These are phyloP conservation scores for Saussurea involucrata DNA, from an alignment of 129 eudicot species.

Conservation along the genomic window DNA sequence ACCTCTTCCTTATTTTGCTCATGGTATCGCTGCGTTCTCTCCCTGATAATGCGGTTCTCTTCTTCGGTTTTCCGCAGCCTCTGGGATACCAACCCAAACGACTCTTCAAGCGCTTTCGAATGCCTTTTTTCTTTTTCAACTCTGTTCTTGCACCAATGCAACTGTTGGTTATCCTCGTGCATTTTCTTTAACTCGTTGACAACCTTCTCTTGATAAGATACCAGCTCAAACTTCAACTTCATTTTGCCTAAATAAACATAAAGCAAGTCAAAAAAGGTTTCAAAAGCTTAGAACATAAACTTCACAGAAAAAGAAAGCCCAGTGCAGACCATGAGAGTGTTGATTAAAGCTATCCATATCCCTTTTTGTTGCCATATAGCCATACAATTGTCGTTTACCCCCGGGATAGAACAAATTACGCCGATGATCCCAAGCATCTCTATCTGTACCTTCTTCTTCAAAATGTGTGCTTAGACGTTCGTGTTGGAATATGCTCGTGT, in stretches of 20 bases:
- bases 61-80: slow-evolving; percentile 47
- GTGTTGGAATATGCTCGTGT: too few relatives aligned
- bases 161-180: slow-evolving; percentile 78
- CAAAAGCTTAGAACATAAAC: background rate
- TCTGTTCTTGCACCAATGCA: slow-evolving; percentile 44
- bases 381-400: slow-evolving; percentile 68
- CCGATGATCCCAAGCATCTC: slow-evolving; percentile 59
- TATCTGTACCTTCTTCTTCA: slow-evolving; percentile 40
- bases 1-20: slow-evolving; percentile 74
- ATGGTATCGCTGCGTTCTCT: slow-evolving; percentile 51
- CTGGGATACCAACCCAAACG: slow-evolving; percentile 36
- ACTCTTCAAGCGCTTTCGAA: slow-evolving; percentile 64
- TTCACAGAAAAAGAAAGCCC: background rate
- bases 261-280: background rate
- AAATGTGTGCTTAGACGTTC: slow-evolving; percentile 72
- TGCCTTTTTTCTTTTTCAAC: slow-evolving; percentile 47
- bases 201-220: slow-evolving; percentile 56
- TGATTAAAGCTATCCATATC: slow-evolving; percentile 67
- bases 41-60: slow-evolving; percentile 53
- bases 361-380: slow-evolving; percentile 64
- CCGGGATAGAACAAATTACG: slow-evolving; percentile 44
- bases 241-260: slow-evolving; percentile 45
- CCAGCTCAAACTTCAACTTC: slow-evolving; percentile 57
- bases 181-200: slow-evolving; percentile 58
- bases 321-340: slow-evolving; percentile 51